Conservation (phyloP, 2,329 filamentous ascomycete species). For the Trichoderma arundinaceum region DNA sequence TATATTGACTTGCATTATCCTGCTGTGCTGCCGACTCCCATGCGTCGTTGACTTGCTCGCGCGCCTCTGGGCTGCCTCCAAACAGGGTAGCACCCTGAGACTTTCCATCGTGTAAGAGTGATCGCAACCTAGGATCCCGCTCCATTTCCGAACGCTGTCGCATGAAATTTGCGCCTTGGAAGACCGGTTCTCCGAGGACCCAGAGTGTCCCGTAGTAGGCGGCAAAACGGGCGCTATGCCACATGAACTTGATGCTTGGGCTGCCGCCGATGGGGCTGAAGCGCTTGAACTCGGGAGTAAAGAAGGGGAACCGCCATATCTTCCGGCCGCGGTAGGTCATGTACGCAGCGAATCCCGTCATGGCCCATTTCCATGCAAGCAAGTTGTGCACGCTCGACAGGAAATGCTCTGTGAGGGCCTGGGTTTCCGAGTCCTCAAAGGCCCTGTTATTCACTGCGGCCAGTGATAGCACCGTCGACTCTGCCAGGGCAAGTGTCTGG, state of each 20-base stretch:
- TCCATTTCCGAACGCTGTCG: slow-evolving; percentile 36
- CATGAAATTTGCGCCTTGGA: slow-evolving; percentile 41
- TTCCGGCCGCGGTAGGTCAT: slow-evolving; percentile 41
- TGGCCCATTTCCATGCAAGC: slow-evolving; percentile 40
- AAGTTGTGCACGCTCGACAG: slow-evolving; percentile 43
- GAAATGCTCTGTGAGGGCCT: slow-evolving; percentile 45
- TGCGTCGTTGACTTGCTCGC: slow-evolving; percentile 31
- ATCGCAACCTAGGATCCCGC: slow-evolving; percentile 42
- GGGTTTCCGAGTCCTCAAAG: slow-evolving; percentile 46
- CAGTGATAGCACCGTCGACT: slow-evolving; percentile 40
- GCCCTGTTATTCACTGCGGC: slow-evolving; percentile 41
- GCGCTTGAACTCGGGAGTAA: slow-evolving; percentile 42
- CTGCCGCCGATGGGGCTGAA: slow-evolving; percentile 45
- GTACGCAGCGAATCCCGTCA: slow-evolving; percentile 37
- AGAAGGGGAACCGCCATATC: slow-evolving; percentile 51
- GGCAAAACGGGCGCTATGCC: slow-evolving; percentile 47
- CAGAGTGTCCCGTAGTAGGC: slow-evolving; percentile 42
- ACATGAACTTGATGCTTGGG: slow-evolving; percentile 38
- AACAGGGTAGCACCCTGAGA: slow-evolving; percentile 32
- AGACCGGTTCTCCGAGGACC: slow-evolving; percentile 40
- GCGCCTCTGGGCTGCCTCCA: slow-evolving; percentile 31
- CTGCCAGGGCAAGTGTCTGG: slow-evolving; percentile 41
- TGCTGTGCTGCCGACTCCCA: slow-evolving; percentile 34
- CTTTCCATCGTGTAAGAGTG: slow-evolving; percentile 36
- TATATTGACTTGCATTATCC: slow-evolving; percentile 24